These are phyloP conservation scores for Neurospora sp. DNA, from an alignment of 495 filamentous ascomycete species.

Conservation along the genomic window DNA sequence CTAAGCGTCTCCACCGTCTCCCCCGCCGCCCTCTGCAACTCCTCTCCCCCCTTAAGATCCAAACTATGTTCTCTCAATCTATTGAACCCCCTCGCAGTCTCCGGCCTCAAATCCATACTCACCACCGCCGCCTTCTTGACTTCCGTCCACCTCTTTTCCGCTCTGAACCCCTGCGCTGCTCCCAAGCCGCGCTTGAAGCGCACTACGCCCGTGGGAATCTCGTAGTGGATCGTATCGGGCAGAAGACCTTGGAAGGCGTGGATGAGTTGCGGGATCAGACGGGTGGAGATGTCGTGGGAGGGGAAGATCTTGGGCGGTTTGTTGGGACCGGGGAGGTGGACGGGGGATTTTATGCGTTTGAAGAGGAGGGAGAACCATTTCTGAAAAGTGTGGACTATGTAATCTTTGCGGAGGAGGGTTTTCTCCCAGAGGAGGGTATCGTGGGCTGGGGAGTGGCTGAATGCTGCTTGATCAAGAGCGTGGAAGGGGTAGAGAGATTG, in stretches of 20 bases:
- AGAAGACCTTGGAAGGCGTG: slow-evolving; percentile 43
- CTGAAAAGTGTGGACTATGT: not conserved
- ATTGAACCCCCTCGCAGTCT: not conserved
- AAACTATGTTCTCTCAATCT: not conserved
- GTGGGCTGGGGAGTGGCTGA: not conserved
- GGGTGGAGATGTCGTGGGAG: slow-evolving; percentile 5
- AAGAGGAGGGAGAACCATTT: slow-evolving; percentile 16
- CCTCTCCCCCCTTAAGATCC: not conserved
- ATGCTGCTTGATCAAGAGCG: not conserved
- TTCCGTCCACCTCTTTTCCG: not conserved
- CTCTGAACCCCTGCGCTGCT: not conserved
- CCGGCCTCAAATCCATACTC: not conserved
- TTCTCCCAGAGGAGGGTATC: not conserved
- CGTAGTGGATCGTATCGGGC: slow-evolving; percentile 25
- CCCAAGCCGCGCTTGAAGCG: not conserved
- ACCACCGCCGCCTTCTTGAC: not conserved
- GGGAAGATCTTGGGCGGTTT: not conserved
- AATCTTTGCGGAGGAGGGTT: not conserved
- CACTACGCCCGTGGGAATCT: slow-evolving; percentile 17
- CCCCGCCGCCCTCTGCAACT: not conserved
- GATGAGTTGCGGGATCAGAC: slow-evolving; percentile 31
- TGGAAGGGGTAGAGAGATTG: slow-evolving; percentile 25
- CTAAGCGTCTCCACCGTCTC: not conserved
- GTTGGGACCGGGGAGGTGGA: not conserved
- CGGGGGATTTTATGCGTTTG: not conserved